Base-by-base conservation (phyloP, 306 rosid species). In the Prosopis cineraria region DNA sequence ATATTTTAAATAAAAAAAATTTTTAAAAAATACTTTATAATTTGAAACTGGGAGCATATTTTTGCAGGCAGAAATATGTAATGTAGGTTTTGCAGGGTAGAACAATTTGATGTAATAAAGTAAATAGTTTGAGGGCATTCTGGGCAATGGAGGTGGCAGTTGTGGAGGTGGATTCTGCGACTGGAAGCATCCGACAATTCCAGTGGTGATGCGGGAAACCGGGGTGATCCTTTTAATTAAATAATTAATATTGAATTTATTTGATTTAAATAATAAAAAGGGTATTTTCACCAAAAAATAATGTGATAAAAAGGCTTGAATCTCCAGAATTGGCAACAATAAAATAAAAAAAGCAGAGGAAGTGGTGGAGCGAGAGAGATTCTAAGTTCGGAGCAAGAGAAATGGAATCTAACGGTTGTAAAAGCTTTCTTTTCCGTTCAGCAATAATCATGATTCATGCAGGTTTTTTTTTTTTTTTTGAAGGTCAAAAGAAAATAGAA, bases 101-200 rank as follows among this genome's bases (percentile, higher is more conserved):
- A 24, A 56, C 10, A 10, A 1, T 27, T 16, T 25, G 12, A 12
- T 25, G 19, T 44, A 36, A 50, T 31, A 29, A 55, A 22, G 43
- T 10, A 41, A 33, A 72, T 25, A 62, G 39, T 10, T 37, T 0
- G 56, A 43, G 72, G 73, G 33, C 72, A 58, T 58, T 29, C 33
- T 39, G 30, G 50, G 80, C 25, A 45, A 74, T 58, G 50, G 36
- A 72, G 6, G 5, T 36, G 53, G 34, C 44, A 10, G 19, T 55
- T 58, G 25, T n/a, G 22, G 75, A 50, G 48, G 67, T 66, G 81
- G 89, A 87, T 87, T 91, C 92, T 86, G 83, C 76, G 81, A 77
- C 79, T 59, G 79, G 64, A 89, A 81, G 93, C 87, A 87, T 84
- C 90, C 90, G 91, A 87, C 93, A 91, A 82, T 80, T 74, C 86